These are phyloP conservation scores for Dittrichia graveolens DNA, from an alignment of 129 eudicot species.

Conservation along the genomic window DNA sequence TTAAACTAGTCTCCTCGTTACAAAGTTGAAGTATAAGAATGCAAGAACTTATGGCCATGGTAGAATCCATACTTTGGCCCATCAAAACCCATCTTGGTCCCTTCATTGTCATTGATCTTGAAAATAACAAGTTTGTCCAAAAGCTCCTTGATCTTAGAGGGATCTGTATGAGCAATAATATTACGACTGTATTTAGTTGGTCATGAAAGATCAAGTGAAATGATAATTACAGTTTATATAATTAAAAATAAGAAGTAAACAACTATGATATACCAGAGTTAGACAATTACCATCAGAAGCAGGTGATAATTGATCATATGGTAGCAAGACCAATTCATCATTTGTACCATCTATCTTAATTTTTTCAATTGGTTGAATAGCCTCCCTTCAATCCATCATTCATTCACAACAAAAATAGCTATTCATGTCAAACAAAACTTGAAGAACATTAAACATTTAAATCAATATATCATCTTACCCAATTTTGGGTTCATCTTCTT, in stretches of 20 bases:
- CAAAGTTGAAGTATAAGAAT: neutral
- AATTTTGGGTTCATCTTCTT: constrained; percentile 30
- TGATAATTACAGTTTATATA: neutral
- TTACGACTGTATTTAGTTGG: constrained; percentile 6
- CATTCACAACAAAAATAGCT: constrained; percentile 7
- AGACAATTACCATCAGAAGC: constrained; percentile 66
- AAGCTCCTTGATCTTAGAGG: constrained; percentile 52
- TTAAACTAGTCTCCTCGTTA: no score
- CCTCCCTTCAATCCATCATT: constrained; percentile 49
- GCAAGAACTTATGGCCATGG: constrained; percentile 8
- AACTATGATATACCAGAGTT: neutral
- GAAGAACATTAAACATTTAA: constrained; percentile 7
- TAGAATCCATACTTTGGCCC: constrained; percentile 72
- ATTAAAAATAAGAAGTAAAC: neutral
- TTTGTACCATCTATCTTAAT: constrained; percentile 40
- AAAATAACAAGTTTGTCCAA: constrained; percentile 75
- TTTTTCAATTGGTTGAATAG: constrained; percentile 38
- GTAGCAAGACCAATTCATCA: constrained; percentile 50
- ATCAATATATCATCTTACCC: constrained; percentile 24
- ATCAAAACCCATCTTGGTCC: constrained; percentile 66
- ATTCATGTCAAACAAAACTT: neutral
- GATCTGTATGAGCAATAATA: constrained; percentile 51
- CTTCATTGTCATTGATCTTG: constrained; percentile 57
- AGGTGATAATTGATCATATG: constrained; percentile 52
- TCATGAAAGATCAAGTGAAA: constrained; percentile 3